phyloP scores from a whole-genome alignment of 2,329 filamentous ascomycete species.

The Domatiomyces catenatus region DNA sequence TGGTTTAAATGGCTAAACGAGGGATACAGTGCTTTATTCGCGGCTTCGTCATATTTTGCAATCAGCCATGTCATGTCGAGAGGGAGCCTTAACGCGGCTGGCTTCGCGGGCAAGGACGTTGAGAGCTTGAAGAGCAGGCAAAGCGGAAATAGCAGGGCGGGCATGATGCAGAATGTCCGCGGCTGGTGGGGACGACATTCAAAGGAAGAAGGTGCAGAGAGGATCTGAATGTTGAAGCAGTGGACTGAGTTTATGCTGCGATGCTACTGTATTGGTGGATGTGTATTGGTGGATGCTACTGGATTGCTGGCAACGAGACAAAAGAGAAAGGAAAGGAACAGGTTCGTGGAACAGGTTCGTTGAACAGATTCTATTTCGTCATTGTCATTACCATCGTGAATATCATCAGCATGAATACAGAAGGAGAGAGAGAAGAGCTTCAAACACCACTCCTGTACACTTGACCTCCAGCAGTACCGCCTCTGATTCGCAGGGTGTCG shows the following conservation, averaged over 20 bases:
- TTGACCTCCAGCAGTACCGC: constrained; percentile 30
- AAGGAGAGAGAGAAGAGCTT: not conserved
- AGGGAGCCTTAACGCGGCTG: not conserved
- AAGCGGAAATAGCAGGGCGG: not conserved
- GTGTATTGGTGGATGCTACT: too few relatives aligned
- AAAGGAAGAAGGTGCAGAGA: not conserved
- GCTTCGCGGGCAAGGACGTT: not conserved
- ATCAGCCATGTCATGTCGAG: not conserved
- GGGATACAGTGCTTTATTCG: not conserved
- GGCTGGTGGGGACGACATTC: not conserved
- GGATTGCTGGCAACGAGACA: too few relatives aligned
- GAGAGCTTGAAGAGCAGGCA: not conserved
- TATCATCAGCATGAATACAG: not conserved
- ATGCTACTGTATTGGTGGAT: too few relatives aligned
- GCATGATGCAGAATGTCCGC: not conserved
- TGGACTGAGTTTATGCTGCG: not conserved
- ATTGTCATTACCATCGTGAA: not conserved
- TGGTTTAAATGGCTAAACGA: not conserved
- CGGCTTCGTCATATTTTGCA: not conserved
- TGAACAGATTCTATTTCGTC: not conserved
- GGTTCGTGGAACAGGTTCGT: not conserved
- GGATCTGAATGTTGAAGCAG: not conserved
- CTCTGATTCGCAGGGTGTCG: constrained; percentile 48
- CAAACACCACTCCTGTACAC: constrained; percentile 33
- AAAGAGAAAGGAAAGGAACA: too few relatives aligned